Base-by-base conservation (phyloP, 345 rosid species). In the Carallia pectinifolia region DNA sequence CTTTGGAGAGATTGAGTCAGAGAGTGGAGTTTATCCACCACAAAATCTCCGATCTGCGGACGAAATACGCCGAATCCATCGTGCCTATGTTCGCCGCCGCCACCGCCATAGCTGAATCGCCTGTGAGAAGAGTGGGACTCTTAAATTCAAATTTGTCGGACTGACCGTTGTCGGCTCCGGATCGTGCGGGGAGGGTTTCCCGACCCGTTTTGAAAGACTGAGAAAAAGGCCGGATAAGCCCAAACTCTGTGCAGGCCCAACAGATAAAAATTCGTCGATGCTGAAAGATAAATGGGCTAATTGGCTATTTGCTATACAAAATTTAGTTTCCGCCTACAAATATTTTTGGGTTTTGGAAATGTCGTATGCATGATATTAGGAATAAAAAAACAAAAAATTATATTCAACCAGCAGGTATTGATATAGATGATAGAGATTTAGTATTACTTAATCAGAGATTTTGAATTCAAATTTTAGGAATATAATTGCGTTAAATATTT, bases 11-110 rank as follows among this genome's bases (percentile, higher is more conserved):
- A 74, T 77, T 89, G 73, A 96, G 97, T 47, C 83, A 94, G 55
- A 92, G 96, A 64, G 92, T 87, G 62, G 93, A 83, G 84, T 90
- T 96, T 78, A 96, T 90, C 99, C 99, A 96, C 2, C 96, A 70
- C 69, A 96, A 95, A 76, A 96, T 92, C 88, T 92, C 98, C 29
- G 98, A 87, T 92, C 99, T 86, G 3, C 99, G 98, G 2, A 96
- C 99, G 80, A 96, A 96, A 63, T 92, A 96, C 10, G 99, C 98
- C 1, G 80, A 56, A 67, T 90, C 99, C 99, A 90, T 96, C 96
- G 86, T 89, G 44, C 98, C 99, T 76, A 92, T 92, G 67, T 83
- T 88, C 71, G 96, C 80, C 34, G 92, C 96, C 98, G 85, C 87
- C 71, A 95, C 80, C 34, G 92, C 96, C 98, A 86, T 85, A 71